Base-by-base conservation (phyloP, 1,284 basidiomycete genomes). In the Ustilago tritici region DNA sequence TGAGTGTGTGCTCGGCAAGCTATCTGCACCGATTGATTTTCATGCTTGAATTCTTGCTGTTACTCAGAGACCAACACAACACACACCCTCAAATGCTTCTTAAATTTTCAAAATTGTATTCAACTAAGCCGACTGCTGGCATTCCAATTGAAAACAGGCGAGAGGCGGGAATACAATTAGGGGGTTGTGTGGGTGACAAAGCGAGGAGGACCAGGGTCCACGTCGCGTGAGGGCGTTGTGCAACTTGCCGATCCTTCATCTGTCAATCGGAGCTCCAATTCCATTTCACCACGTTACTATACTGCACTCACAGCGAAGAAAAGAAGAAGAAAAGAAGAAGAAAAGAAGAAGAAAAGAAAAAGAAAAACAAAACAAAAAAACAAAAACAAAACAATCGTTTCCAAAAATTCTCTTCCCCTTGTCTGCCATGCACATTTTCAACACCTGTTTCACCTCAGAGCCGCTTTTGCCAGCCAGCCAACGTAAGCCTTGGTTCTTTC, bases 221-320 rank as follows among this genome's bases (percentile, higher is more conserved):
- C 43, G 43, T 19, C 43, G 43, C 43, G 43, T 41, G 40, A 41
- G 14, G 40, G 14, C 23, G 23, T 6, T 14, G 40, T 17, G 40
- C 19, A 19, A 46, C 7, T 46, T 46, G 43, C 19, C 43, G 43
- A 46, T 50, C 49, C 31, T 14, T 50, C 12, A 32, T 3, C 49
- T 50, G 49, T 28, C 23, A 28, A 10, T 50, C 49, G 49, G 49
- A 50, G 49, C 49, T 28, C 49, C 49, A 50, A 34, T 31, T 50
- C 49, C 49, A 10, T 11, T 40, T 17, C 38, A 23, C 46, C 46
- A 31, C 49, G 23, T 32, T 50, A 28, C 49, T 40, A 10, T 17
- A 10, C 23, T 28, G 23, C 23, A 28, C 23, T 28, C 23, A 28
- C 23, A 28, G 23, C 23, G 23, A 28, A 28, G 23, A 28, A 28